Base-by-base conservation (phyloP, 2,329 filamentous ascomycete genomes). In the Aspergillus caelatus region DNA sequence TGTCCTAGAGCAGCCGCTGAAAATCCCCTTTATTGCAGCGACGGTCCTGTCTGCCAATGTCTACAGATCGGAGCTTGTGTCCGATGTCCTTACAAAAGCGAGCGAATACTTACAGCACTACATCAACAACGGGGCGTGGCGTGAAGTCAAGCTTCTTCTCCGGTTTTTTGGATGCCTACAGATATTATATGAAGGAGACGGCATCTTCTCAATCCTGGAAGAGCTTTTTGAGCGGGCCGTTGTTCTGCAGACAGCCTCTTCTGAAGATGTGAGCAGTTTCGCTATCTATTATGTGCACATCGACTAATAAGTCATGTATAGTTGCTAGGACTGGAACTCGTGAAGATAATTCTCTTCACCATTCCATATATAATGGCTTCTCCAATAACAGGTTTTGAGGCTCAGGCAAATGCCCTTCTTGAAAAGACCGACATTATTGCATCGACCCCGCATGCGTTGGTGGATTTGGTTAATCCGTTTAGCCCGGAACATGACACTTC, bases 341-440 rank as follows among this genome's bases (percentile, higher is more conserved):
- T 97, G 77, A 98, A 97, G 80, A 94, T 97, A 71, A 97, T 99
- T 68, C 87, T 98, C 52, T 87, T 97, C 56, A 97, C 94, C 0
- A 91, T 99, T 63, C 94, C 95, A 0, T 99, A 98, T 77, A 84
- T 93, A 60, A 89, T 97, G 85, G 87, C 89, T 11, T 88, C 91
- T 3, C 87, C 89, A 0, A 90, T 91, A 4, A 83, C 85, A 4
- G 87, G 88, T 57, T 89, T 91, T 73, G 88, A 90, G 70, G 85
- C 91, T 68, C 91, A 91, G 73, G 93, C 93, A 2, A 84, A 86
- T 1, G 89, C 91, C 54, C 83, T 98, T 59, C 88, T 99, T 75
- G 92, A 96, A 68, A 97, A 96, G 83, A 98, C 95, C 2, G 94
- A 95, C 61, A 93, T 98, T 68, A 96, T 98, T 71, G 93, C 94